Evolutionary conservation across 169 alveolate genomes (phyloP).

Genomic region (Toxoplasma gondii): DNA sequence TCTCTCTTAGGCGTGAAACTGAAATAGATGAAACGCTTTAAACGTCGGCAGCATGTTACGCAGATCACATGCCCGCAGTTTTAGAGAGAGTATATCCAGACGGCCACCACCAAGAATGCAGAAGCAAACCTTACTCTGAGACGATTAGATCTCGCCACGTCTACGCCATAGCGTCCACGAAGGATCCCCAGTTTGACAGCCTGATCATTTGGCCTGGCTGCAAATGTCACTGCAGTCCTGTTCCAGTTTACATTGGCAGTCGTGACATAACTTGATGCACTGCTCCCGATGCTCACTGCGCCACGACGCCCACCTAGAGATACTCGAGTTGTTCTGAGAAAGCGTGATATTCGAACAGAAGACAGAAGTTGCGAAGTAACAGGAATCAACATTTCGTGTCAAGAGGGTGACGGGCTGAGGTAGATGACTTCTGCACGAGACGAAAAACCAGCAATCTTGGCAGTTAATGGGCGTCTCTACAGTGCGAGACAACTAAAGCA

Average conservation of each 20-base stretch:
- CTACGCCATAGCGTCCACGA: slow-evolving; percentile 52
- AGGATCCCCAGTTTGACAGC: slow-evolving; percentile 49
- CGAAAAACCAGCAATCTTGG: too few species aligned
- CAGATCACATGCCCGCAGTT: too few species aligned
- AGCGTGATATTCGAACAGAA: neutral
- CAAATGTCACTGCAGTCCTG: slow-evolving; percentile 40
- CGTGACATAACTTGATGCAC: slow-evolving; percentile 42
- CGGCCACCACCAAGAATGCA: too few species aligned
- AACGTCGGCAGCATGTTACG: too few species aligned
- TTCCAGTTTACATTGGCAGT: slow-evolving; percentile 44
- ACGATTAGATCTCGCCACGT: slow-evolving; percentile 51
- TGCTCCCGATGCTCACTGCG: slow-evolving; percentile 45
- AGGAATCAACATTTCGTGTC: neutral
- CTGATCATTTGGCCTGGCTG: slow-evolving; percentile 17
- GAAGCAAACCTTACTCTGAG: slow-evolving; percentile 30
- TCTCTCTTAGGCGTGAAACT: too few species aligned
- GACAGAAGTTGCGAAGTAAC: neutral
- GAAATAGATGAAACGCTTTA: too few species aligned
- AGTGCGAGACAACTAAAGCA: neutral
- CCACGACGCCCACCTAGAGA: slow-evolving; percentile 51
- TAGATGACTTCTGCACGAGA: neutral
- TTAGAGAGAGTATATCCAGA: too few species aligned
- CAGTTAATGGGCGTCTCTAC: too few species aligned
- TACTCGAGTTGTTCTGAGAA: slow-evolving; percentile 35
- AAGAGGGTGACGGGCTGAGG: neutral